These are phyloP conservation scores for Ploettnerulaceae sp. DNA, from an alignment of 2,329 filamentous ascomycete genomes.

Conservation along the genomic window DNA sequence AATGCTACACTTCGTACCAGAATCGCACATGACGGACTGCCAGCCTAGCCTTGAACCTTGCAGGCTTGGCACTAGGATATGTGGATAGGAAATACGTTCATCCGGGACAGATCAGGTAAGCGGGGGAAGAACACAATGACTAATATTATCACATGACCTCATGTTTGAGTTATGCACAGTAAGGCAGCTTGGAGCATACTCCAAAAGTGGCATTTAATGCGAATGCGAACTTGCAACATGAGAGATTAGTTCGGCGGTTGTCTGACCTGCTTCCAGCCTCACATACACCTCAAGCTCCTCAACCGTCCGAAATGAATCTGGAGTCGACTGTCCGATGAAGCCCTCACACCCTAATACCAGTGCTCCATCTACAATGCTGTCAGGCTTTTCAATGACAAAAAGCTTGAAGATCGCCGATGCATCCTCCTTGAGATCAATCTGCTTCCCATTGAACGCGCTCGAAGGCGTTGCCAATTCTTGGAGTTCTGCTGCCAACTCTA, in stretches of 20 bases:
- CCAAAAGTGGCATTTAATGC: too few relatives aligned
- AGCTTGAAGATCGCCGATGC: not conserved
- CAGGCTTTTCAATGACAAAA: not conserved
- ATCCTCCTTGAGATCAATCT: conserved; percentile 5
- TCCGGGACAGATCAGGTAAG: too few relatives aligned
- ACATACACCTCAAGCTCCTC: conserved; percentile 6
- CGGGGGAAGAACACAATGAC: too few relatives aligned
- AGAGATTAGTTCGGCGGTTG: too few relatives aligned
- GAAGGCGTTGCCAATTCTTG: not conserved
- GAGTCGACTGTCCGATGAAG: not conserved
- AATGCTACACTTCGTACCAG: too few relatives aligned
- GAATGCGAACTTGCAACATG: too few relatives aligned
- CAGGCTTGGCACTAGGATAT: too few relatives aligned
- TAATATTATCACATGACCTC: too few relatives aligned
- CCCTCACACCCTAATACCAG: conserved; percentile 1
- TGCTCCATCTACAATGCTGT: not conserved
- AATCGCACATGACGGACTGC: conserved; percentile 8
- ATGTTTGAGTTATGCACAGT: too few relatives aligned
- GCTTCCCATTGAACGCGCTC: conserved; percentile 1
- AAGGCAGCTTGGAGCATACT: too few relatives aligned
- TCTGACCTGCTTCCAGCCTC: not conserved
- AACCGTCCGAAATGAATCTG: not conserved
- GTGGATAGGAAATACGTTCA: too few relatives aligned
- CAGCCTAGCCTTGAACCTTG: too few relatives aligned
- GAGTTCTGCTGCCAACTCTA: not conserved